Evolutionary conservation across 169 alveolate genomes (phyloP).

Genomic region (Eimeria praecox): DNA sequence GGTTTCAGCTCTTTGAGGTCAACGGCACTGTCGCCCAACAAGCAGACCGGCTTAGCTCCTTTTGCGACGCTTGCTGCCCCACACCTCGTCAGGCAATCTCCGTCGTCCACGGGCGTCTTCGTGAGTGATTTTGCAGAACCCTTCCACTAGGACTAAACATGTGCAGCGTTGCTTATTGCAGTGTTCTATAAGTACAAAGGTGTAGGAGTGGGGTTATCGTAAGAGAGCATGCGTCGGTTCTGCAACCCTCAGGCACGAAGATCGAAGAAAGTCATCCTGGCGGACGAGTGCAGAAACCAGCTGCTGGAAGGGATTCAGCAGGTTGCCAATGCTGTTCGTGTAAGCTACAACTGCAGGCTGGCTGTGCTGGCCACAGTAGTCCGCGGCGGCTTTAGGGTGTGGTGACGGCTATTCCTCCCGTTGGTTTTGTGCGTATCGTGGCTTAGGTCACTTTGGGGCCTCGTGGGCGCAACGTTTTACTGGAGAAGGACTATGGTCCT

Average conservation of each 20-base stretch:
- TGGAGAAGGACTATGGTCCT: constrained; percentile 93
- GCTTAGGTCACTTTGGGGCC: constrained; percentile 93
- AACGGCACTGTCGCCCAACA: not conserved
- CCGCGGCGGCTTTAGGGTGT: not conserved
- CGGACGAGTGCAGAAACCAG: constrained; percentile 91
- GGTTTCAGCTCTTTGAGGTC: constrained; percentile 18
- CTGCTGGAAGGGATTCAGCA: constrained; percentile 89
- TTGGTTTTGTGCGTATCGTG: not conserved
- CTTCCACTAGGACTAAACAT: not conserved
- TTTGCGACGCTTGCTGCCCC: constrained; percentile 62
- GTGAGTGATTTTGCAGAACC: constrained; percentile 4
- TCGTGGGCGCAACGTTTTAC: constrained; percentile 92
- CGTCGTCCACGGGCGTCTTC: constrained; percentile 19
- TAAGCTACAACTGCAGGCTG: constrained; percentile 16
- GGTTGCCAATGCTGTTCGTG: constrained; percentile 92
- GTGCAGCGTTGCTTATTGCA: not conserved
- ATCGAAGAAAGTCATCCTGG: constrained; percentile 87
- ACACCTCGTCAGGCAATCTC: constrained; percentile 53
- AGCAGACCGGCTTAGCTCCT: constrained; percentile 8
- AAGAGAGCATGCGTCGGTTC: not conserved
- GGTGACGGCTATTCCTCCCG: not conserved
- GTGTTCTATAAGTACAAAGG: not conserved
- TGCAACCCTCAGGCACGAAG: constrained; percentile 64
- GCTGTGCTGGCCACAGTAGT: not conserved
- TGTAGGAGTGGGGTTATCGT: not conserved